These are phyloP conservation scores for Trapa bicornis DNA, from an alignment of 345 rosid genomes.

Conservation along the genomic window DNA sequence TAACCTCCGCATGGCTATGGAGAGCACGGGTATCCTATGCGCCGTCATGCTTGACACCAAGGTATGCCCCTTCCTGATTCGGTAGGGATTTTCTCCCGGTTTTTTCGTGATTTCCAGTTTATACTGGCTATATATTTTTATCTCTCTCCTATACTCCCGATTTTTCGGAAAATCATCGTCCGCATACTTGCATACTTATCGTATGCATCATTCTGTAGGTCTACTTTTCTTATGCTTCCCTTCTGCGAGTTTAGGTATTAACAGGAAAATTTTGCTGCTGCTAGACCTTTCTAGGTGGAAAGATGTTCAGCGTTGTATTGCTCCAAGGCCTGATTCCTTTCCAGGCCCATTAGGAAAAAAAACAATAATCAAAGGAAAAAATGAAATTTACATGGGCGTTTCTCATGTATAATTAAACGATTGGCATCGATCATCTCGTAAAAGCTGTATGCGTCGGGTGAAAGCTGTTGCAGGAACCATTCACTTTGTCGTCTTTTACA, in stretches of 20 bases:
- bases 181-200: background rate
- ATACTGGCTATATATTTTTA: background rate
- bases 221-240: background rate
- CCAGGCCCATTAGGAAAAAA: background rate
- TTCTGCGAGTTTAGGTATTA: background rate
- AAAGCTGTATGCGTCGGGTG: background rate
- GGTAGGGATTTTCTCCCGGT: background rate
- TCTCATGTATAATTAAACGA: background rate
- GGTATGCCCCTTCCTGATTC: constrained; percentile 17
- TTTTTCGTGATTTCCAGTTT: background rate
- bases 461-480: background rate
- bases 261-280: background rate
- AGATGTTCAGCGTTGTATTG: background rate
- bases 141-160: background rate
- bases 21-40: constrained; percentile 77
- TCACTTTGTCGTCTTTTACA: background rate
- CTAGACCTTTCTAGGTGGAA: background rate
- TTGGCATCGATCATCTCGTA: background rate
- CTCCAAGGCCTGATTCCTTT: background rate
- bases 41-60: constrained; percentile 99
- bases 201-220: background rate
- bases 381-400: background rate
- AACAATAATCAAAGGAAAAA: background rate
- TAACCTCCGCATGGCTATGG: constrained; percentile 75
- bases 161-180: background rate